Base-by-base conservation (phyloP, 768 basidiomycete genomes). In the Boletus rubescentipes region DNA sequence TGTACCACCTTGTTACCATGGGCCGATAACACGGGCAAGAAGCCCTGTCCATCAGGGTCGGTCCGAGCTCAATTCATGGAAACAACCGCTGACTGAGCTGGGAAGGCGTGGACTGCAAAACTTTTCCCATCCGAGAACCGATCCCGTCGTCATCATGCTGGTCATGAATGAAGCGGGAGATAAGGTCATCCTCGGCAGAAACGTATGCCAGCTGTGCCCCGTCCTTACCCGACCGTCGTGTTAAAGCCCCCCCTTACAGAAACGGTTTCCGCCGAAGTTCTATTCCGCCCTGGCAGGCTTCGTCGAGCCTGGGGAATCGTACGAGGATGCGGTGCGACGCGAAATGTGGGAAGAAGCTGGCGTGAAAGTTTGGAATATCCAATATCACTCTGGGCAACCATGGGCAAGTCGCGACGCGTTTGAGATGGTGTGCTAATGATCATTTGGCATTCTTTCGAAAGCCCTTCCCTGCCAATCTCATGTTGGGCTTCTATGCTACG, bases 331-430 rank as follows among this genome's bases (percentile, higher is more conserved):
- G 2, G 94, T 98, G 30, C 77, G 81, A 48, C 80, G 96, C 36
- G 96, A 98, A 70, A 87, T 96, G 69, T 92, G 92, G 86, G 96
- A 99, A 69, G 96, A 98, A 70, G 91, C 92, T 2, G 96, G 96
- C 5, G 80, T 98, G n/a, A 81, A 79, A 43, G 91, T 92, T 21
- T 87, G 86, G 75, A 79, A 92, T 59, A 80, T 94, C 23, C 78
- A 77, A 59, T 98, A 96, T 66, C 91, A 94, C 69, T 91, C 89
- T 51, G 82, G 78, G 32, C 91, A 93, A 61, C 92, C 92, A 50
- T 94, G 91, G 91, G 91, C 89, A 61, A 57, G 80, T n/a, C 31
- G 20, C 36, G 31, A 51, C 49, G 40, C 32, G 49, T 39, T 11
- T 18, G 40, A 8, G 8, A 18, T 21, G 37, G 10, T 44, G 50